A percentile compares a stretch with the other conserved stretches of the same genome.
Evolutionary conservation across 2,329 filamentous ascomycete species (phyloP).

Genomic region (Botryotinia convoluta): DNA sequence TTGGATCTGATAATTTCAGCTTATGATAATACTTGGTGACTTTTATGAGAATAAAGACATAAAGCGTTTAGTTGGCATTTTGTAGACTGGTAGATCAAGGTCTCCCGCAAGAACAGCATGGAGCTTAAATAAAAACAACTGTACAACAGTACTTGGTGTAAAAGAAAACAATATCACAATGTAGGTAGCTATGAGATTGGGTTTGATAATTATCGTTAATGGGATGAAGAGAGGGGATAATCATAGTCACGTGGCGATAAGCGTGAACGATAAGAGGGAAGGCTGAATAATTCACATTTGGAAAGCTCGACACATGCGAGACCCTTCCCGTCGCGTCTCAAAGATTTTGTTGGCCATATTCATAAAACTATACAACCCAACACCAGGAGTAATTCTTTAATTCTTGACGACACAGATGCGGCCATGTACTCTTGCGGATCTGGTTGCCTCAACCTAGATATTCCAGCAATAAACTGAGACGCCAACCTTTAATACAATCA

Average conservation of each 20-base stretch:
- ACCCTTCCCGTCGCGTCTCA: neutral
- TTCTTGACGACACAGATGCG: neutral
- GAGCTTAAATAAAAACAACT: neutral
- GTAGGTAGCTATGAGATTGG: neutral
- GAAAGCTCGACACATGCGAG: neutral
- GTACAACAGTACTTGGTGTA: neutral
- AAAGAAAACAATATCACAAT: neutral
- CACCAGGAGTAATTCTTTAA: neutral
- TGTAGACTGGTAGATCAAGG: neutral
- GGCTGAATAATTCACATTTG: slow-evolving; percentile 9
- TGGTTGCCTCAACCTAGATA: slow-evolving; percentile 8
- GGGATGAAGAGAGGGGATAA: neutral
- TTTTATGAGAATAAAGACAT: neutral
- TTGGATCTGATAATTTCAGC: neutral
- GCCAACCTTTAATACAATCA: neutral
- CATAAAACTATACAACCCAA: neutral
- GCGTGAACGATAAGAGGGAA: neutral
- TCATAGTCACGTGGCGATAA: neutral
- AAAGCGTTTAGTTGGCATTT: neutral
- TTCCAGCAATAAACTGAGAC: neutral
- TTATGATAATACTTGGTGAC: neutral
- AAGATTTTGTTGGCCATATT: neutral
- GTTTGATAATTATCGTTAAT: neutral
- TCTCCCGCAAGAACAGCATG: neutral
- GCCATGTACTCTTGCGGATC: slow-evolving; percentile 9